phyloP scores from a whole-genome alignment of 2,329 filamentous ascomycete species.

The Intubia oerlemansii region DNA sequence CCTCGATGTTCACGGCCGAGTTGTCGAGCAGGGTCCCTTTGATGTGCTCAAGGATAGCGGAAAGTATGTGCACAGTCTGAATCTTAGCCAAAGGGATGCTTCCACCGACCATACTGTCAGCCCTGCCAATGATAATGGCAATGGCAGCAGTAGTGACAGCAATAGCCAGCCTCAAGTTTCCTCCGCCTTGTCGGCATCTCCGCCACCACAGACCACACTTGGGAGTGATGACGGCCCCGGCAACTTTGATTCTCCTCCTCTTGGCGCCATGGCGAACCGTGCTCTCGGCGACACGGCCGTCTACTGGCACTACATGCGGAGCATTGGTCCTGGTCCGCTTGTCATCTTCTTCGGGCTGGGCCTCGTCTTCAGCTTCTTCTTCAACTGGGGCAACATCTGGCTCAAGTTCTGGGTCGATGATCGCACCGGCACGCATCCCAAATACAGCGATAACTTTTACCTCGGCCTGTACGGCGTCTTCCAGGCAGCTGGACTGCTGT shows the following conservation, averaged over 20 bases:
- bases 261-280: no score
- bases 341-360: constrained; percentile 6
- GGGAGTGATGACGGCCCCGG: no score
- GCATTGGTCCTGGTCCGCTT: constrained; percentile 1
- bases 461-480: constrained; percentile 12
- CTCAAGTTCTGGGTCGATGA: constrained; percentile 12
- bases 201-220: no score
- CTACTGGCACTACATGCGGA: no score
- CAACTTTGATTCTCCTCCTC: no score
- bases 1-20: constrained; percentile 16
- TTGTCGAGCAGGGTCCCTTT: constrained; percentile 23
- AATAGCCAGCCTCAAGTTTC: no score
- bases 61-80: constrained; percentile 18
- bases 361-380: constrained; percentile 8
- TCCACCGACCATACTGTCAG: no score
- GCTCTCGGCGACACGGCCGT: no score
- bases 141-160: no score
- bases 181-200: no score
- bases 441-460: constrained; percentile 11
- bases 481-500: no score
- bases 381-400: constrained; percentile 11
- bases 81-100: constrained; percentile 11
- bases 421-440: constrained; percentile 5
- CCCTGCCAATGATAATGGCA: no score
- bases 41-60: constrained; percentile 15